Evolutionary conservation across 768 basidiomycete genomes (phyloP).

Genomic region (Amanita rubescens): DNA sequence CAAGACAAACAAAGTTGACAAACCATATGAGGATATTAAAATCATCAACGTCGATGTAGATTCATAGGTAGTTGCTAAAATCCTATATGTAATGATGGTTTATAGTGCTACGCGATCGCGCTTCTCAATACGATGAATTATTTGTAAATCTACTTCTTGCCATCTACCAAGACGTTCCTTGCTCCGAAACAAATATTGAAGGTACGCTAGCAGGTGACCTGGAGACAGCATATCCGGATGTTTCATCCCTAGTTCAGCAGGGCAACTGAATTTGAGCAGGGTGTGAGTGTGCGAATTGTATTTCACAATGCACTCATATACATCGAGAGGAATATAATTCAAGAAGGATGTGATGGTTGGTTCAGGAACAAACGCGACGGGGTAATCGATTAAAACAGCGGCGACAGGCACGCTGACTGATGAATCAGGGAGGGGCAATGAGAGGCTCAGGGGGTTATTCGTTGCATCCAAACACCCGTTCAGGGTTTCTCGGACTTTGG

Average conservation of each 20-base stretch:
- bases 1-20: conserved; percentile 77
- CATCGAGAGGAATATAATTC: conserved; percentile 36
- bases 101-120: conserved; percentile 43
- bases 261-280: conserved; percentile 54
- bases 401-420: conserved; percentile 43
- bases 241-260: conserved; percentile 21
- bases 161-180: background rate
- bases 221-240: conserved; percentile 15
- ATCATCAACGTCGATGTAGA: conserved; percentile 76
- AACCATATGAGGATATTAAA: conserved; percentile 91
- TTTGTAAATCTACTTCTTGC: conserved; percentile 1
- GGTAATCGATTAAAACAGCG: conserved; percentile 54
- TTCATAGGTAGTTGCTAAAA: conserved; percentile 2
- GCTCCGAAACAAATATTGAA: conserved; percentile 18
- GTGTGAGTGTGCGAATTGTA: conserved; percentile 21
- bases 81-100: background rate
- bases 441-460: conserved; percentile 9
- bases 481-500: background rate
- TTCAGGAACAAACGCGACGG: conserved; percentile 41
- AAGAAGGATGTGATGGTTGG: conserved; percentile 31
- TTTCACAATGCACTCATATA: conserved; percentile 38
- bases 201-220: conserved; percentile 25
- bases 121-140: conserved; percentile 29
- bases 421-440: conserved; percentile 21
- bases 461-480: background rate